phyloP scores from a whole-genome alignment of 352 stramenopile genomes.

The Aphanomyces astaci region DNA sequence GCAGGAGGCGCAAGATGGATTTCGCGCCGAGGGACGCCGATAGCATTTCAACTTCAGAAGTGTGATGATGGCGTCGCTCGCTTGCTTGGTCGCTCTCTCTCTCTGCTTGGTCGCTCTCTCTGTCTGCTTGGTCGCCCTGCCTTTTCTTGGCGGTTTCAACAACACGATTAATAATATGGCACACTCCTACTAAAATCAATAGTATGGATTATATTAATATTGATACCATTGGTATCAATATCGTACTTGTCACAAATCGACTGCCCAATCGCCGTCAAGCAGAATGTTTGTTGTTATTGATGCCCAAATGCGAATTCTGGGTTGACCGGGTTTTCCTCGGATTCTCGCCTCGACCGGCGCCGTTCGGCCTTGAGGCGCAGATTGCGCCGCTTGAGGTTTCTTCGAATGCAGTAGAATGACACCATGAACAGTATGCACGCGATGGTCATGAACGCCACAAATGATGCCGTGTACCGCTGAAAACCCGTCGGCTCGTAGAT shows the following conservation, averaged over 20 bases:
- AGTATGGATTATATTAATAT: too few species aligned
- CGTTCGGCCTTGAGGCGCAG: conserved; percentile 89
- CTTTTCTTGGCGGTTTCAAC: too few species aligned
- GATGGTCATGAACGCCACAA: conserved; percentile 67
- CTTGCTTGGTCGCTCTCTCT: neutral
- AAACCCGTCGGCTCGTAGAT: conserved; percentile 89
- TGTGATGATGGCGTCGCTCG: neutral
- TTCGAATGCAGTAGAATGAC: conserved; percentile 80
- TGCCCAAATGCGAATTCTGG: conserved; percentile 14
- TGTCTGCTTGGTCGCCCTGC: too few species aligned
- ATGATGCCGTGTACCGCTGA: conserved; percentile 71
- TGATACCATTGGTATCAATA: too few species aligned
- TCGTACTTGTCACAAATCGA: too few species aligned
- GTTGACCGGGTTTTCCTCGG: conserved; percentile 23
- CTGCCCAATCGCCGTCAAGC: too few species aligned
- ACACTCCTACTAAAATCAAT: too few species aligned
- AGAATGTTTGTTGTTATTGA: neutral
- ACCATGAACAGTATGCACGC: conserved; percentile 56
- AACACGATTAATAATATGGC: too few species aligned
- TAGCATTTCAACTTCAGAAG: neutral
- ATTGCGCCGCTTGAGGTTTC: conserved; percentile 60
- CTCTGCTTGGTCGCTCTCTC: too few species aligned
- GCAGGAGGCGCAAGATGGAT: neutral
- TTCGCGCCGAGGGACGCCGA: neutral
- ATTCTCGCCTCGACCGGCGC: conserved; percentile 51